A percentile compares a stretch with the other conserved stretches of the same genome.
Evolutionary conservation across 2,329 filamentous ascomycete species (phyloP).

Genomic region (Paraphoma sp.): DNA sequence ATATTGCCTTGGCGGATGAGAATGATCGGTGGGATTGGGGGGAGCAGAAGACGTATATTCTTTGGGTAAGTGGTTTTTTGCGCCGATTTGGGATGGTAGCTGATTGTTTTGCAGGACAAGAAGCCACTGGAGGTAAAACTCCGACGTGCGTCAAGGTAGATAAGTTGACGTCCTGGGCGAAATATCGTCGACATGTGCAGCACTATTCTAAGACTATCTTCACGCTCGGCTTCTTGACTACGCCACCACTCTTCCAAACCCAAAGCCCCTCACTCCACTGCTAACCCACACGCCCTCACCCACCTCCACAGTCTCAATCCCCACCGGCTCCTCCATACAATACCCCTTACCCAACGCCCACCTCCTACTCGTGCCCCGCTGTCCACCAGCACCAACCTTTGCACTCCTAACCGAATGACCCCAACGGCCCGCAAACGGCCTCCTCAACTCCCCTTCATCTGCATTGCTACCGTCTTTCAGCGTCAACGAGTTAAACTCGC

Average conservation of each 20-base stretch:
- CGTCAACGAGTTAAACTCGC: slow-evolving; percentile 27
- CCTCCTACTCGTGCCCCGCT: slow-evolving; percentile 79
- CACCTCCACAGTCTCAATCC: slow-evolving; percentile 65
- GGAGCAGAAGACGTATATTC: slow-evolving; percentile 26
- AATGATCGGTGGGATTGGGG: slow-evolving; percentile 28
- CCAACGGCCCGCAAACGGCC: slow-evolving; percentile 47
- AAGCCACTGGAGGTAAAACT: slow-evolving; percentile 13
- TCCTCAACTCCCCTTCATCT: slow-evolving; percentile 45
- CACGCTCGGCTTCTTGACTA: too few species aligned
- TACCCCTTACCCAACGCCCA: slow-evolving; percentile 78
- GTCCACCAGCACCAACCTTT: slow-evolving; percentile 74
- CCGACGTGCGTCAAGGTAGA: neutral
- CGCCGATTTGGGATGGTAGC: neutral
- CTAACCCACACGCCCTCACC: slow-evolving; percentile 88
- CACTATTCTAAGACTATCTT: too few species aligned
- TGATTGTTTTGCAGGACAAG: slow-evolving; percentile 8
- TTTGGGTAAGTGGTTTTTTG: slow-evolving; percentile 20
- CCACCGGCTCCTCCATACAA: slow-evolving; percentile 70
- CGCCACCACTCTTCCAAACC: slow-evolving; percentile 40
- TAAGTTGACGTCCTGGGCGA: too few species aligned
- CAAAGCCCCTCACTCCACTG: slow-evolving; percentile 84
- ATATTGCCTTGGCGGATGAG: slow-evolving; percentile 26
- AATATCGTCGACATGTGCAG: too few species aligned
- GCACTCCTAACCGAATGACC: slow-evolving; percentile 46
- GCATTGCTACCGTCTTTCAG: slow-evolving; percentile 16